phyloP scores from a whole-genome alignment of 2,329 filamentous ascomycete species.

The Cladorrhinum sp. region DNA sequence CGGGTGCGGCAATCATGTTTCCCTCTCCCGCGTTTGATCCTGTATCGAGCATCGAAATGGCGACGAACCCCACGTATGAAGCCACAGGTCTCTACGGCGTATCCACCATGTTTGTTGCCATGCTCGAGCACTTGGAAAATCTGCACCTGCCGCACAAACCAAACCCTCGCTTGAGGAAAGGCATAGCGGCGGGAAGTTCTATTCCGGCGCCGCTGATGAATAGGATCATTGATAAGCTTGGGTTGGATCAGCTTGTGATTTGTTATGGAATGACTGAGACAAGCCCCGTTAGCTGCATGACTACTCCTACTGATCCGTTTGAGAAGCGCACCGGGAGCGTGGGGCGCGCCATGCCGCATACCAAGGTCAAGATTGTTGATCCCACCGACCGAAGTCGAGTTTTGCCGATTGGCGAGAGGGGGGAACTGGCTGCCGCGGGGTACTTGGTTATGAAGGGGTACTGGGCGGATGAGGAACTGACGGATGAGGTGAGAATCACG shows the following conservation, averaged over 20 bases:
- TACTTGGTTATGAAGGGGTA: conserved; percentile 92
- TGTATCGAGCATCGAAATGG: conserved; percentile 61
- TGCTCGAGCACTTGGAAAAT: conserved; percentile 69
- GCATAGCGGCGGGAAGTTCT: conserved; percentile 84
- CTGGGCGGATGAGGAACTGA: conserved; percentile 70
- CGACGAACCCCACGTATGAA: conserved; percentile 41
- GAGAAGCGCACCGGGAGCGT: conserved; percentile 72
- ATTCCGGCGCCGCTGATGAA: conserved; percentile 81
- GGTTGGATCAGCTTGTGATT: conserved; percentile 79
- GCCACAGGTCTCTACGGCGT: conserved; percentile 79
- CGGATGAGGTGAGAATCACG: conserved; percentile 59
- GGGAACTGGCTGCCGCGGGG: conserved; percentile 79
- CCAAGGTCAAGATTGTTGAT: conserved; percentile 71
- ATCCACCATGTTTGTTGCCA: conserved; percentile 88
- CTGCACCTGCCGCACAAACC: conserved; percentile 26
- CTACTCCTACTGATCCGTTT: conserved; percentile 70
- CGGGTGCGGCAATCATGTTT: conserved; percentile 76
- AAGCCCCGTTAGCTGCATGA: conserved; percentile 76
- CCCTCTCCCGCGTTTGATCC: conserved; percentile 86
- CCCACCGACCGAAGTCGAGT: conserved; percentile 56
- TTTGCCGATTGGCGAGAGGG: conserved; percentile 63
- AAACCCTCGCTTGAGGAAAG: conserved; percentile 63
- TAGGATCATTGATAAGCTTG: conserved; percentile 68
- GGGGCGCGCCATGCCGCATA: conserved; percentile 80
- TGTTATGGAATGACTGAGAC: conserved; percentile 98